Evolutionary conservation across 2,329 filamentous ascomycete genomes (phyloP), one percentile per base, ranked within the genome.

Genomic region (Verticillium tricorpus): DNA sequence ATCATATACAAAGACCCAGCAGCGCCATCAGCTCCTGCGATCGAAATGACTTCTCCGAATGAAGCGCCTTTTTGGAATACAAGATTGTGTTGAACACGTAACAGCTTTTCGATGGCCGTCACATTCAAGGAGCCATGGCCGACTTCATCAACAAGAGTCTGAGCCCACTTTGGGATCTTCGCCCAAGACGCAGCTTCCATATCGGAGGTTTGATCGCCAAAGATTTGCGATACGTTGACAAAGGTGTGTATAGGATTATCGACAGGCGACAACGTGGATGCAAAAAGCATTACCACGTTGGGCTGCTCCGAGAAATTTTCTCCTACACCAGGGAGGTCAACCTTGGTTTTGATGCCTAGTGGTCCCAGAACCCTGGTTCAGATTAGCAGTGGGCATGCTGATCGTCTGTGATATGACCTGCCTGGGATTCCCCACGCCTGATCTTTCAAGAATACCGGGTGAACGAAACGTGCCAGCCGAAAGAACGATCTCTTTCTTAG

Each of bases 281-380:
- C 62, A n/a, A 61, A 45, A 14, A 56, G 52, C 9, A 60, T 19
- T 9, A 68, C 67, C 1, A 64, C 68, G 62, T 70, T 72, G n/a
- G 83, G 70, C 67, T 86, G 82, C 57, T 85, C 81, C 64, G 82
- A 76, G 1, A 85, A 70, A 66, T 83, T 81, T 66, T 82, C 80
- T 1, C 83, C 83, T 0, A 85, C 82, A 2, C 81, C 82, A 0
- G 79, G 79, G 1, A 80, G 73, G 34, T 82, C 70, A 5, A 84
- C 69, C 19, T 74, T 69, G 31, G 74, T 74, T 12, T 77, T 62
- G 63, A 85, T 82, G 17, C 74, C 77, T 37, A 77, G 69, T 7
- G 75, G 66, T 2, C 73, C 62, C 2, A 84, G 70, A 17, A 81
- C 74, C 1, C 72, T 72, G 25, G 67, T 67, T 14, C 7, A 9